Conservation (phyloP, 495 filamentous ascomycete genomes). For the Friedmanniomyces endolithicus region DNA sequence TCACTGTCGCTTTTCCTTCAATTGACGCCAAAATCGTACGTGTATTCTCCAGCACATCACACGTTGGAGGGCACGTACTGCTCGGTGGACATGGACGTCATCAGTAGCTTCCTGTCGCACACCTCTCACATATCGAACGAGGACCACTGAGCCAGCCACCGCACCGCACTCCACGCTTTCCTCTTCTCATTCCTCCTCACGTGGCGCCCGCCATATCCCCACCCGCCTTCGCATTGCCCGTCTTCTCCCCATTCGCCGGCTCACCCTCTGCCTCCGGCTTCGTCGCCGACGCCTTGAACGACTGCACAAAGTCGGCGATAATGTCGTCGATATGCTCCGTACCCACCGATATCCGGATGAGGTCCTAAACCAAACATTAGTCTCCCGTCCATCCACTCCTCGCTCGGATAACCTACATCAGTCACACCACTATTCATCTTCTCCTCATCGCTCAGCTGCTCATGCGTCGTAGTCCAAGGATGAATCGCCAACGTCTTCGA, state of each 20-base stretch:
- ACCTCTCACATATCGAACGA: too few relatives aligned
- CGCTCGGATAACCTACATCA: slow-evolving; percentile 35
- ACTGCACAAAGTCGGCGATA: slow-evolving; percentile 89
- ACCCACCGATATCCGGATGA: slow-evolving; percentile 92
- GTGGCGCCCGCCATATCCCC: background rate
- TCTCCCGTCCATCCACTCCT: background rate
- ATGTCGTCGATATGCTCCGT: slow-evolving; percentile 98
- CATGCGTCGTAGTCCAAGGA: slow-evolving; percentile 91
- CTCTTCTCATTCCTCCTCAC: too few relatives aligned
- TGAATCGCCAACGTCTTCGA: slow-evolving; percentile 89
- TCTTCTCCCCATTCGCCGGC: slow-evolving; percentile 31
- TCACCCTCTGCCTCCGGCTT: slow-evolving; percentile 31
- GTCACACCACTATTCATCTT: slow-evolving; percentile 69
- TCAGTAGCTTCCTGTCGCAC: too few relatives aligned
- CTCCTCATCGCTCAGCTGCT: slow-evolving; percentile 82
- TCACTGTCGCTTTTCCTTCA: too few relatives aligned
- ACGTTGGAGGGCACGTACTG: too few relatives aligned
- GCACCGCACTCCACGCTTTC: too few relatives aligned
- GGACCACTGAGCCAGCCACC: too few relatives aligned
- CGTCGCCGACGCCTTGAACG: slow-evolving; percentile 49
- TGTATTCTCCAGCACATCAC: too few relatives aligned
- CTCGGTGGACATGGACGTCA: too few relatives aligned
- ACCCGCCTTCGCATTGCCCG: slow-evolving; percentile 23
- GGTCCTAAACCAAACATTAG: slow-evolving; percentile 39
- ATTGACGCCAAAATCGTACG: too few relatives aligned